These are phyloP conservation scores for Simplicillium aogashimaense DNA, from an alignment of 2,329 filamentous ascomycete genomes.

Conservation along the genomic window DNA sequence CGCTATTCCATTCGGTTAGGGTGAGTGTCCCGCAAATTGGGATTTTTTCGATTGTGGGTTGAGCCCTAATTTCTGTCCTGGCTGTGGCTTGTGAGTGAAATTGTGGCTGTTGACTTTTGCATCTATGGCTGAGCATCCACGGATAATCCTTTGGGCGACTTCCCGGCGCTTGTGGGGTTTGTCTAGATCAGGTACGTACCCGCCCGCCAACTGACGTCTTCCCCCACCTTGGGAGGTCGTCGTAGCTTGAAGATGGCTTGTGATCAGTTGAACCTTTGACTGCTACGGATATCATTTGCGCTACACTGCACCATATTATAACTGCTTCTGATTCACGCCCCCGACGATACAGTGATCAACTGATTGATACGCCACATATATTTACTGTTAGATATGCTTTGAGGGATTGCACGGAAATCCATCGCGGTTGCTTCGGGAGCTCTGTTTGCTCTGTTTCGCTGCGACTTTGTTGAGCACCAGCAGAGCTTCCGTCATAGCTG, in stretches of 20 bases:
- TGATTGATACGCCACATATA: too few species aligned
- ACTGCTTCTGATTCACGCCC: too few species aligned
- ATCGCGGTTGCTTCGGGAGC: neutral
- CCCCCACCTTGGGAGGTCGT: conserved; percentile 5
- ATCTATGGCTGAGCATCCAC: neutral
- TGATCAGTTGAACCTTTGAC: too few species aligned
- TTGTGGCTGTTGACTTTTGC: neutral
- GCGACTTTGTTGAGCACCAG: neutral
- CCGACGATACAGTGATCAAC: too few species aligned
- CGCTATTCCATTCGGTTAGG: neutral
- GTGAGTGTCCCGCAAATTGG: conserved; percentile 1
- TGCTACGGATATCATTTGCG: too few species aligned
- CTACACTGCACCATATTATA: too few species aligned
- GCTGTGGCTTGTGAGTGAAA: neutral
- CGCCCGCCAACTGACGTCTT: conserved; percentile 3
- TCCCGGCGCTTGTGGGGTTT: neutral
- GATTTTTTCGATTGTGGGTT: conserved; percentile 17
- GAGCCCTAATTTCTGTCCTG: conserved; percentile 15
- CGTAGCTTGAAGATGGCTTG: too few species aligned
- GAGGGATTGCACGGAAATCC: too few species aligned
- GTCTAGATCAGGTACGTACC: neutral
- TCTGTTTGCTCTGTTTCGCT: neutral
- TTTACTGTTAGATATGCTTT: too few species aligned
- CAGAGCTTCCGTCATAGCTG: neutral
- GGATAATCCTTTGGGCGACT: neutral